Base-by-base conservation (phyloP, 345 rosid species). In the Turnera subulata region DNA sequence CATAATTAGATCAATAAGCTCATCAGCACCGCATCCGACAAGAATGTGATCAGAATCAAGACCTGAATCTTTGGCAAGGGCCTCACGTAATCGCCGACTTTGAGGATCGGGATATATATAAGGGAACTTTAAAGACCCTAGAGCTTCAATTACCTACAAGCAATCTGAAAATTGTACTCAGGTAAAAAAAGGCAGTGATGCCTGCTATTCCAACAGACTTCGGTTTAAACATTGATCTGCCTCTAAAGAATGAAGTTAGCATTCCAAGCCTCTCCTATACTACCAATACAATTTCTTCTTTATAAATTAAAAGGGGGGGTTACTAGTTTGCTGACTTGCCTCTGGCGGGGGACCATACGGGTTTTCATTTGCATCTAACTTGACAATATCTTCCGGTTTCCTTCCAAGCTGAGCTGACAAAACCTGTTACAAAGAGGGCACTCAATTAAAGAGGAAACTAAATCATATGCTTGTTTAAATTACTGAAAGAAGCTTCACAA, bases 291-390 rank as follows among this genome's bases (percentile, higher is more conserved):
- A 22, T 24, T 25, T 37, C 23, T 56, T 20, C 20, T 45, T 46
- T 55, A 35, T 19, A 6, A 25, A 2, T 46, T 21, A 22, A 16
- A 37, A 54, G 22, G 32, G n/a, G 52, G 46, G 43, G 38, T 55
- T 22, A 21, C n/a, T n/a, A 21, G 21, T 5, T 40, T 23, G 14
- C 29, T 1, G 22, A 73, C 90, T 81, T 84, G 84, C 97, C 94
- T 89, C 97, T 1, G 99, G 96, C 69, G 99, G 99, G 56, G 97
- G 99, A 64, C 99, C 97, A 69, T 93, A 89, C 5, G 99, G 99
- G 65, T 89, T 89, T 78, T 93, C 99, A 77, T 93, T 93, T 11
- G 99, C 99, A 82, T 93, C 99, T 71, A 93, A 70, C 63, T 93
- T 93, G 60, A 93, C 75, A 49, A 89, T 93, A 72, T 93, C 97